phyloP scores from a whole-genome alignment of 2,329 filamentous ascomycete species.

The Raffaelea arxii region DNA sequence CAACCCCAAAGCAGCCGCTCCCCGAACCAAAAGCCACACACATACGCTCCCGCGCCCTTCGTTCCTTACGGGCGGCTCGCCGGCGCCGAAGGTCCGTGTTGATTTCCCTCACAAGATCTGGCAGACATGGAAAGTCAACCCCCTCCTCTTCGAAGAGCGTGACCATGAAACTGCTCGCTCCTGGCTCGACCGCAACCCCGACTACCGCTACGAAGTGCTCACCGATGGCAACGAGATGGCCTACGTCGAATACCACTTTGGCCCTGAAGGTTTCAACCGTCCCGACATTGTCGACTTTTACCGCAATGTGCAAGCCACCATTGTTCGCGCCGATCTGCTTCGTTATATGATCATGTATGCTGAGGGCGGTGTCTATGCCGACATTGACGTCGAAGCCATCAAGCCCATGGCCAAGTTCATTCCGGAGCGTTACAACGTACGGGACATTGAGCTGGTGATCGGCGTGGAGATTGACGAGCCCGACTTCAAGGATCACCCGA shows the following conservation, averaged over 20 bases:
- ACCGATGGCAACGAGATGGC: constrained; percentile 58
- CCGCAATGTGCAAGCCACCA: constrained; percentile 48
- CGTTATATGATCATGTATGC: constrained; percentile 60
- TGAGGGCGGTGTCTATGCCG: constrained; percentile 45
- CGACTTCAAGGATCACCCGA: constrained; percentile 50
- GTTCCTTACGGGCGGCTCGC: neutral
- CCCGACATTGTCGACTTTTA: constrained; percentile 56
- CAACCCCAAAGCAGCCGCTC: neutral
- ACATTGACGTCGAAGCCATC: constrained; percentile 33
- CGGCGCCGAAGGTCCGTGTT: constrained; percentile 2
- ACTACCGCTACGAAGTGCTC: constrained; percentile 57
- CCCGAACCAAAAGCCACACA: too few relatives aligned
- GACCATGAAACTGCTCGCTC: constrained; percentile 51
- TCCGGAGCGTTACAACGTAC: constrained; percentile 51
- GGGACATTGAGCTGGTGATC: constrained; percentile 61
- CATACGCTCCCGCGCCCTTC: neutral
- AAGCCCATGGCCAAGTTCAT: constrained; percentile 40
- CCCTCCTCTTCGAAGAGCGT: constrained; percentile 54
- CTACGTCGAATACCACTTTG: constrained; percentile 61
- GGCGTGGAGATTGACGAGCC: constrained; percentile 65
- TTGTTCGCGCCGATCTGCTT: constrained; percentile 57
- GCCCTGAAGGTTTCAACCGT: constrained; percentile 53
- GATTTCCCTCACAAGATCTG: constrained; percentile 60
- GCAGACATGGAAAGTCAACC: constrained; percentile 68
- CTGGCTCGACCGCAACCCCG: constrained; percentile 58